These are phyloP conservation scores for Silybum marianum DNA, from an alignment of 129 eudicot genomes.

Conservation along the genomic window DNA sequence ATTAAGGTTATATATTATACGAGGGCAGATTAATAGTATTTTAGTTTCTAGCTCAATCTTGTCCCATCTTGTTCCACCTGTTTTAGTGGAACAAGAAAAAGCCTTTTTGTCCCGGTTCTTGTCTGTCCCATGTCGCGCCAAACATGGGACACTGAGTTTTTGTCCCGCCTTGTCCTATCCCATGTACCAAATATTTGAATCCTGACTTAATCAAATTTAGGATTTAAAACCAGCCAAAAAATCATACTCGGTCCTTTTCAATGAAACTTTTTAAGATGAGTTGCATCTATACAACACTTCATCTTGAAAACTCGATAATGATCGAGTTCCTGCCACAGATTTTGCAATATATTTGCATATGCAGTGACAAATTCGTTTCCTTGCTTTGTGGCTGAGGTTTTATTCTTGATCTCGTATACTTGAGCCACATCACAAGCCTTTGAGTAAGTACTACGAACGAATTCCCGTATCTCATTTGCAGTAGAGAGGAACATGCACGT, in stretches of 20 bases:
- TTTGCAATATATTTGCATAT: background rate
- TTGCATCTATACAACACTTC: background rate
- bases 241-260: background rate
- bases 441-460: background rate
- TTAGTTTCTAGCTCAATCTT: no score
- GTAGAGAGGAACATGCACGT: conserved; percentile 6
- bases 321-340: background rate
- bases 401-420: conserved; percentile 3
- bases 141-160: no score
- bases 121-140: no score
- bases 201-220: background rate
- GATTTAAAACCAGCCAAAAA: background rate
- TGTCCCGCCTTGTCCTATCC: no score
- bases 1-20: no score
- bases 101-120: no score
- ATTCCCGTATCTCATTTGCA: conserved; percentile 4
- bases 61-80: no score
- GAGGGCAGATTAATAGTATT: no score
- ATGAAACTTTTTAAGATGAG: background rate
- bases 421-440: conserved; percentile 17
- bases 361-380: background rate
- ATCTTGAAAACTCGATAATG: no score
- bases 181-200: background rate
- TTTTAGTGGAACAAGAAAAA: no score
- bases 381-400: background rate